Evolutionary conservation across 2,329 filamentous ascomycete species (phyloP).

Genomic region (Phyllosticta citriasiana): DNA sequence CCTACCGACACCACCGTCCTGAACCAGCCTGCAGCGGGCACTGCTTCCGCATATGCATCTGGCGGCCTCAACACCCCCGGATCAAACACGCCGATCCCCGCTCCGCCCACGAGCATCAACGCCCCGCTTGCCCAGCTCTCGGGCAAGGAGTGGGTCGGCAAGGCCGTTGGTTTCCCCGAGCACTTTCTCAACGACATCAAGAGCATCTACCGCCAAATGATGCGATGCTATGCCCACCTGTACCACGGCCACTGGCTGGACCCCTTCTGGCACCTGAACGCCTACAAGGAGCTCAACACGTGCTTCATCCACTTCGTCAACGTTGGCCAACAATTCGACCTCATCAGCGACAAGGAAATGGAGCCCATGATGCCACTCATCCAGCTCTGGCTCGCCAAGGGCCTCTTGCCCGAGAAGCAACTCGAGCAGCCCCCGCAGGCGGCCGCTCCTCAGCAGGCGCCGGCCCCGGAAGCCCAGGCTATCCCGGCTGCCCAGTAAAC

Average conservation of each 20-base stretch:
- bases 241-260: constrained; percentile 44
- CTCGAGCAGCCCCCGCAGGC: not conserved
- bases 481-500: not conserved
- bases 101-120: constrained; percentile 37
- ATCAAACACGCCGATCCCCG: constrained; percentile 33
- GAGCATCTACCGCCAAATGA: constrained; percentile 47
- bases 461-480: not conserved
- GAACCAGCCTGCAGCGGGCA: constrained; percentile 39
- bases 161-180: constrained; percentile 61
- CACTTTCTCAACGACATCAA: constrained; percentile 65
- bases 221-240: constrained; percentile 44
- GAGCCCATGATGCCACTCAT: constrained; percentile 95
- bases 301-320: constrained; percentile 46
- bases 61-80: constrained; percentile 40
- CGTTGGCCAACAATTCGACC: constrained; percentile 61
- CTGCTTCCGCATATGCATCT: constrained; percentile 47
- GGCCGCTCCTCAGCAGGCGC: not conserved
- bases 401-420: constrained; percentile 56
- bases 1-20: constrained; percentile 70
- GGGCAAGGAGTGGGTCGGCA: constrained; percentile 74
- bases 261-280: constrained; percentile 39
- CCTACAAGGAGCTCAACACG: constrained; percentile 42
- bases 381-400: constrained; percentile 82
- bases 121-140: constrained; percentile 52
- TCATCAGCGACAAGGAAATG: constrained; percentile 80